Conservation (phyloP, 345 rosid species). For the Lenwebbia sp. region DNA sequence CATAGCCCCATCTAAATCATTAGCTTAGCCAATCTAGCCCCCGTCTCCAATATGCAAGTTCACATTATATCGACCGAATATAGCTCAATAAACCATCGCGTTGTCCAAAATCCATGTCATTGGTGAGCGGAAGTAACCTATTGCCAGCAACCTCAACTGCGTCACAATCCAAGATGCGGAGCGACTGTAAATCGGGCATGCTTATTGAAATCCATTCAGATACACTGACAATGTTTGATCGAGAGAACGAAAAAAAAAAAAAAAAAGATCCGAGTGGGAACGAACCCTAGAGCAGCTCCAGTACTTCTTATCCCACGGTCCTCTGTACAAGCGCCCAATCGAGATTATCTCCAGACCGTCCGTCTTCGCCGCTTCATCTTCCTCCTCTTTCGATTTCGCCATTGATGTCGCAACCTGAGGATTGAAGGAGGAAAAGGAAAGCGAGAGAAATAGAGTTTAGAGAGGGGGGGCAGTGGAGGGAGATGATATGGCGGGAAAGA, state of each 20-base stretch:
- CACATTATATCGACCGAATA: background rate
- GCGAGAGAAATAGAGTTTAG: background rate
- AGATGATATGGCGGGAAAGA: background rate
- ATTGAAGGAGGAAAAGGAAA: background rate
- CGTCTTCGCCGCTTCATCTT: conserved; percentile 11
- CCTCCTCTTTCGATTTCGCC: conserved; percentile 26
- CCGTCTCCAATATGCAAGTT: background rate
- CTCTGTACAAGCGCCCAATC: conserved; percentile 61
- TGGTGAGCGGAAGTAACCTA: background rate
- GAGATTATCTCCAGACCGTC: conserved; percentile 70
- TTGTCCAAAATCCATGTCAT: background rate
- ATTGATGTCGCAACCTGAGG: conserved; percentile 4
- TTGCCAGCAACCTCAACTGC: background rate
- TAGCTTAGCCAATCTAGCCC: background rate
- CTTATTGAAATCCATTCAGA: background rate
- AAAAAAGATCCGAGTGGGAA: background rate
- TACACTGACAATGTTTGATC: background rate
- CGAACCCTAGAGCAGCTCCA: conserved; percentile 97
- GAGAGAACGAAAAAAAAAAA: background rate
- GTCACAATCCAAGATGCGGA: background rate
- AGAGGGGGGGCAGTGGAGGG: background rate
- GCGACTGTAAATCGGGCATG: background rate
- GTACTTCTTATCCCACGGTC: conserved; percentile 82
- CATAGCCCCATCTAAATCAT: background rate
- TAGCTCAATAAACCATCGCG: background rate